These are phyloP conservation scores for Heliamphora exappendiculata DNA, from an alignment of 148 eudicot species.

Conservation along the genomic window DNA sequence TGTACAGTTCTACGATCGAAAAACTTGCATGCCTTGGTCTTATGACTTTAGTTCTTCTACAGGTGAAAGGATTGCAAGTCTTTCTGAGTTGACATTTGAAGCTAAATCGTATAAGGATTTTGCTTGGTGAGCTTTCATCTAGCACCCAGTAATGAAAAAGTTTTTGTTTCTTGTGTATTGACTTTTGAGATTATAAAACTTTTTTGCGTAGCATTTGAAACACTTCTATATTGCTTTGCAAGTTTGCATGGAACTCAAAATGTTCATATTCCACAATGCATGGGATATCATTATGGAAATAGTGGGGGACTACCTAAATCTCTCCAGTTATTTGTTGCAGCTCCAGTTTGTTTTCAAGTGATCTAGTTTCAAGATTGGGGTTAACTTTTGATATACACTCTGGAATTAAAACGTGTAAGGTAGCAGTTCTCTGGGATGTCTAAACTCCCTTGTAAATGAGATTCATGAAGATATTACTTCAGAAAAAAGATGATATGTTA, in stretches of 20 bases:
- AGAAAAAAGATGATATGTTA: too few relatives aligned
- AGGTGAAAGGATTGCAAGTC: conserved; percentile 56
- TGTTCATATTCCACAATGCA: background rate
- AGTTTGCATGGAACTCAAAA: background rate
- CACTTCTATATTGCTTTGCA: background rate
- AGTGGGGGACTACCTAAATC: background rate
- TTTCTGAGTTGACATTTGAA: conserved; percentile 67
- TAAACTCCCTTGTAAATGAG: too few relatives aligned
- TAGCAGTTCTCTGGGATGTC: too few relatives aligned
- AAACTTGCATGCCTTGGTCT: background rate
- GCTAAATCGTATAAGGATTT: conserved; percentile 69
- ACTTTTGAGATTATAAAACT: background rate
- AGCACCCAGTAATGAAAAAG: background rate
- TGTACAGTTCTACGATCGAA: background rate
- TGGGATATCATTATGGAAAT: background rate
- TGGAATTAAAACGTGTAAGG: too few relatives aligned
- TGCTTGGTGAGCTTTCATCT: conserved; percentile 62
- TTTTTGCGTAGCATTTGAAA: conserved; percentile 1
- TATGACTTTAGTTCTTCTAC: conserved; percentile 15
- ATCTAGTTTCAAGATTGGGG: too few relatives aligned
- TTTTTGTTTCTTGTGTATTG: background rate
- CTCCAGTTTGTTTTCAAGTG: background rate
- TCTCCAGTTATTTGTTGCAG: background rate
- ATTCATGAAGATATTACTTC: too few relatives aligned
- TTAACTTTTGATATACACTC: too few relatives aligned